A percentile compares a stretch with the other conserved stretches of the same genome.
These are phyloP conservation scores for Cicer bijugum DNA, from an alignment of 306 rosid genomes.

Conservation along the genomic window DNA sequence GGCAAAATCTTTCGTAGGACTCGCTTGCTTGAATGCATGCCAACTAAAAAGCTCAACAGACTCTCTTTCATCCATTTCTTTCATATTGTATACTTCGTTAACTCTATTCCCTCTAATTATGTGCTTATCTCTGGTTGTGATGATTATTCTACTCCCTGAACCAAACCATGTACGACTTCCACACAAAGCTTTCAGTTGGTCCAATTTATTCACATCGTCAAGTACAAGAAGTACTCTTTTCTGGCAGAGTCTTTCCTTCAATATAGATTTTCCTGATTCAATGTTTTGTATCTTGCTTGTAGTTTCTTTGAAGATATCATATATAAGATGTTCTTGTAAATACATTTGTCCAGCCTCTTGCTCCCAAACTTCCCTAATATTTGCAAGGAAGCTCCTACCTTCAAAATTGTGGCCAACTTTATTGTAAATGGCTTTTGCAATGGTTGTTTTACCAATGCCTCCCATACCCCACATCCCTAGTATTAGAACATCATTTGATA, in stretches of 20 bases:
- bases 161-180: conserved; percentile 9
- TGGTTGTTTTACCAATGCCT: conserved; percentile 22
- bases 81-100: background rate
- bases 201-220: background rate
- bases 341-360: background rate
- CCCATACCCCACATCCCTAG: conserved; percentile 34
- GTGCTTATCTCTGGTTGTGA: background rate
- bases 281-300: background rate
- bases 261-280: conserved; percentile 1
- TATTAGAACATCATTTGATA: background rate
- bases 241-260: background rate
- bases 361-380: conserved; percentile 14
- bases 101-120: background rate
- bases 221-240: conserved; percentile 10
- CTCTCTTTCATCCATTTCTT: conserved; percentile 22
- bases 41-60: conserved; percentile 12
- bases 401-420: conserved; percentile 1
- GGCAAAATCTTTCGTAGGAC: background rate
- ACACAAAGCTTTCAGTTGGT: conserved; percentile 5
- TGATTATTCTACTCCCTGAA: conserved; percentile 15
- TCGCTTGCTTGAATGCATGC: conserved; percentile 3
- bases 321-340: conserved; percentile 36
- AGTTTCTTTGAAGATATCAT: background rate
- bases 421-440: conserved; percentile 12
- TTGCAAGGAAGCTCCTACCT: background rate